Evolutionary conservation across 352 stramenopile genomes (phyloP).

Genomic region (Phytophthora sansomeana): DNA sequence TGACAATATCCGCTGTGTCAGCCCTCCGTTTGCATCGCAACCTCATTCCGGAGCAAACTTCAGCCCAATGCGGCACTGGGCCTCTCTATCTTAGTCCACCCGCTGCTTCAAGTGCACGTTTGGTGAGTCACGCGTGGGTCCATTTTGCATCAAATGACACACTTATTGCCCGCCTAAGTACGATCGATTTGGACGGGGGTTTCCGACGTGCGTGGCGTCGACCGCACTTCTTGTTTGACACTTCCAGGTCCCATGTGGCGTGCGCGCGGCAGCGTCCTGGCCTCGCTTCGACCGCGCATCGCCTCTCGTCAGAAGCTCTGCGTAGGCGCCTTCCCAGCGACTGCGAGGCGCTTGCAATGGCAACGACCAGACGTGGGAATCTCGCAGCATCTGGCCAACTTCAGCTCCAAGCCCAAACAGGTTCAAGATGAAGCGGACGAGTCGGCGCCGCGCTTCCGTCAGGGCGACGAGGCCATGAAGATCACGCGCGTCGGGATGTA

Average conservation of each 20-base stretch:
- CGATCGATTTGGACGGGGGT: conserved; percentile 18
- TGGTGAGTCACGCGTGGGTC: no score
- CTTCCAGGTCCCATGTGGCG: conserved; percentile 37
- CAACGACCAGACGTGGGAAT: conserved; percentile 28
- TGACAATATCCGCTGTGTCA: no score
- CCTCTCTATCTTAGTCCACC: no score
- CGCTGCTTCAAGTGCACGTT: no score
- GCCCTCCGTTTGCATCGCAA: neutral
- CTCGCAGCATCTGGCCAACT: conserved; percentile 27
- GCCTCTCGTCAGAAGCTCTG: neutral
- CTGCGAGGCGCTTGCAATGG: conserved; percentile 13
- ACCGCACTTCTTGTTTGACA: conserved; percentile 26
- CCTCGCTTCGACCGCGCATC: conserved; percentile 18
- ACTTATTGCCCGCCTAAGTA: no score
- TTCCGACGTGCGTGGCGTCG: neutral
- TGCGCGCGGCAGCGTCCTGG: conserved; percentile 27
- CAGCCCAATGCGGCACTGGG: no score
- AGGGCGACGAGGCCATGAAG: conserved; percentile 74
- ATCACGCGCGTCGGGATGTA: conserved; percentile 94
- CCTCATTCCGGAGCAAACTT: neutral
- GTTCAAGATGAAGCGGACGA: conserved; percentile 4
- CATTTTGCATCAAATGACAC: no score
- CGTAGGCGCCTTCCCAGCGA: neutral
- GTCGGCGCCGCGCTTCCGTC: conserved; percentile 18
- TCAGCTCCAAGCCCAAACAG: conserved; percentile 23